Conservation (phyloP, 176 grass and related monocot species). For the Panicum miliaceum region DNA sequence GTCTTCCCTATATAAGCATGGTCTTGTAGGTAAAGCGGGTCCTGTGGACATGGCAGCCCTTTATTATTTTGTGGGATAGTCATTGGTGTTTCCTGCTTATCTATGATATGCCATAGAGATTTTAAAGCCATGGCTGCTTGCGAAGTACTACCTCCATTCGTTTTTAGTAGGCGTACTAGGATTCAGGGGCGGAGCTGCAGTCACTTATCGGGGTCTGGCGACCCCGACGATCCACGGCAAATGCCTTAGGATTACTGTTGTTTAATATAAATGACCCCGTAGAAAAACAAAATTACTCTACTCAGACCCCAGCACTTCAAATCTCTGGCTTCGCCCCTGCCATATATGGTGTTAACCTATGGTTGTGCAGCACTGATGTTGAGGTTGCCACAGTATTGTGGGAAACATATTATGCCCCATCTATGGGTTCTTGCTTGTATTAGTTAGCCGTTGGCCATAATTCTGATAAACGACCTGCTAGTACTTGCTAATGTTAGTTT, state of each 20-base stretch:
- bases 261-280: no score
- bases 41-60: background rate
- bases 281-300: no score
- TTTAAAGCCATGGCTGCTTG: background rate
- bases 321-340: no score
- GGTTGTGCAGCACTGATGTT: background rate
- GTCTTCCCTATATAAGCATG: background rate
- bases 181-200: no score
- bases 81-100: constrained; percentile 22
- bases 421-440: background rate
- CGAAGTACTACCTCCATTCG: background rate
- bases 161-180: background rate
- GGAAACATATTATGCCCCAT: background rate
- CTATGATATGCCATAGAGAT: background rate
- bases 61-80: background rate
- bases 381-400: constrained; percentile 9
- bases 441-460: background rate
- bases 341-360: background rate
- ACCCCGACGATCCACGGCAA: no score
- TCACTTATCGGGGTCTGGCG: no score
- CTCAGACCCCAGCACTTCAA: no score
- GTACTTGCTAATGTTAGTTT: constrained; percentile 5
- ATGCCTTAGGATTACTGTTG: no score
- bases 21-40: constrained; percentile 9
- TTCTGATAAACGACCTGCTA: background rate